Percentiles rank a stretch among this genome's conserved stretches.
Conservation (phyloP, 768 basidiomycete species). For the Leucosporidium yakuticum region DNA sequence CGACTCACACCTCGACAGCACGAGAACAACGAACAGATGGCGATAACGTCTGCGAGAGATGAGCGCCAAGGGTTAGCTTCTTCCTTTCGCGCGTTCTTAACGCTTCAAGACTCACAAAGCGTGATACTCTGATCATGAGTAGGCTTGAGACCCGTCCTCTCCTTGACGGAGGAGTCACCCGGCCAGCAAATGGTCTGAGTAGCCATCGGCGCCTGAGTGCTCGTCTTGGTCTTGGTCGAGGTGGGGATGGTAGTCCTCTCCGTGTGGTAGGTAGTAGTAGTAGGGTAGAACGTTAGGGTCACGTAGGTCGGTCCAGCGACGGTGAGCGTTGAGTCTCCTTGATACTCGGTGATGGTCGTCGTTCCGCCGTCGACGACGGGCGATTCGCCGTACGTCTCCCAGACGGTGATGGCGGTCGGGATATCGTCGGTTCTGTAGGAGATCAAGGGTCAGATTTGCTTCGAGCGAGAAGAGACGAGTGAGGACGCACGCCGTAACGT, state of each 20-base stretch:
- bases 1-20: neutral
- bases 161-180: conserved; percentile 22
- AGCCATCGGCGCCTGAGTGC: neutral
- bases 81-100: neutral
- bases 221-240: conserved; percentile 28
- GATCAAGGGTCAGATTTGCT: too few relatives aligned
- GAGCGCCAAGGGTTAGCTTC: neutral
- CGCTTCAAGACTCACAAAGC: conserved; percentile 7
- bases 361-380: conserved; percentile 24
- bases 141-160: conserved; percentile 22
- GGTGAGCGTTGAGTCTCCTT: conserved; percentile 14
- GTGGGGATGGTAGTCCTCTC: conserved; percentile 16
- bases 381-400: conserved; percentile 26
- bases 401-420: conserved; percentile 18
- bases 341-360: conserved; percentile 19
- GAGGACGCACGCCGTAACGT: too few relatives aligned
- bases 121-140: conserved; percentile 28
- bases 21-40: conserved; percentile 20
- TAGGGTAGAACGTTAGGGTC: conserved; percentile 32
- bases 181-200: conserved; percentile 5
- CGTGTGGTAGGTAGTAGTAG: conserved; percentile 19
- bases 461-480: too few relatives aligned
- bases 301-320: conserved; percentile 26
- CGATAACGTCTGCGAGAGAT: conserved; percentile 24
- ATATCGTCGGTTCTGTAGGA: conserved; percentile 17